These are phyloP conservation scores for Talaromyces verruculosus DNA, from an alignment of 2,329 filamentous ascomycete species.

Conservation along the genomic window DNA sequence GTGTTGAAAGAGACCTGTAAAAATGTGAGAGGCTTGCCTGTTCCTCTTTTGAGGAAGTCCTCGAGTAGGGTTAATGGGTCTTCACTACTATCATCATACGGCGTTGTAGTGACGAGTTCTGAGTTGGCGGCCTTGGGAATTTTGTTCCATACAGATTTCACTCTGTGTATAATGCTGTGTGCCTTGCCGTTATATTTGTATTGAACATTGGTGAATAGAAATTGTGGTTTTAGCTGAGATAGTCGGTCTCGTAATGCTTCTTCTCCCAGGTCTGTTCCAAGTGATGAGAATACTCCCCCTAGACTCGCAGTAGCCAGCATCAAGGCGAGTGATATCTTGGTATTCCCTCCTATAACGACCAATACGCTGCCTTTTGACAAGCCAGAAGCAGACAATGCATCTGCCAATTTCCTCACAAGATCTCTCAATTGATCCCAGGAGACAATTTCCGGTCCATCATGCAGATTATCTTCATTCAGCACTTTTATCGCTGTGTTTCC, in stretches of 20 bases:
- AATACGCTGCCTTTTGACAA: neutral
- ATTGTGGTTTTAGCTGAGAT: neutral
- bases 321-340: neutral
- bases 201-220: neutral
- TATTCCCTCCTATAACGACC: neutral
- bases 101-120: conserved; percentile 2
- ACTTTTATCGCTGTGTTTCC: neutral
- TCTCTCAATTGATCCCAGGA: conserved; percentile 6
- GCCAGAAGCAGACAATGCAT: neutral
- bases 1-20: conserved; percentile 36
- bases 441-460: neutral
- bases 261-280: conserved; percentile 2
- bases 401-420: neutral
- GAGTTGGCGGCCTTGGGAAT: conserved; percentile 4
- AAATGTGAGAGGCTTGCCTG: neutral
- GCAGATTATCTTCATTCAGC: neutral
- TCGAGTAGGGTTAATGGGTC: neutral
- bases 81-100: neutral
- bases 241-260: conserved; percentile 8
- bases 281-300: neutral
- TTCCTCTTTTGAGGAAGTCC: neutral
- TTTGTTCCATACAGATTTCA: conserved; percentile 7
- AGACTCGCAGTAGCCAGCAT: neutral
- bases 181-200: conserved; percentile 13
- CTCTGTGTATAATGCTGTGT: neutral